Percentiles rank a stretch among this genome's conserved stretches.
Evolutionary conservation across 768 basidiomycete genomes (phyloP).

Genomic region (Boletus sp.): DNA sequence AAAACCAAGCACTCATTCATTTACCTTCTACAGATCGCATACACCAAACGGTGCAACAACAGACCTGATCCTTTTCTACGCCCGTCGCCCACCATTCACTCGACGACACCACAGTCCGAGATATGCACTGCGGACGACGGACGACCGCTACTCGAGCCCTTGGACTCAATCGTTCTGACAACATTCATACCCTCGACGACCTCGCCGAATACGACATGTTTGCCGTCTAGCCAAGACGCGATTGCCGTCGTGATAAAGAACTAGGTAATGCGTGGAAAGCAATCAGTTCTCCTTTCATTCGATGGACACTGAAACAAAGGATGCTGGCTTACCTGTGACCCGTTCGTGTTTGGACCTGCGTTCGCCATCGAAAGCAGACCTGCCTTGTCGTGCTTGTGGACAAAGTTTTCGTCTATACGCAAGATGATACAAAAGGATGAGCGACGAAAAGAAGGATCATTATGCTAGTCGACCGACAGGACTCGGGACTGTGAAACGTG

Average conservation of each 20-base stretch:
- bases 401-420: constrained; percentile 65
- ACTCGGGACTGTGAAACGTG: too few relatives aligned
- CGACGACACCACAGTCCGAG: constrained; percentile 48
- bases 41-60: neutral
- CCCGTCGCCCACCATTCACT: constrained; percentile 11
- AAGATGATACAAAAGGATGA: neutral
- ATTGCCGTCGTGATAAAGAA: constrained; percentile 76
- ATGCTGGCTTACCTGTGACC: constrained; percentile 55
- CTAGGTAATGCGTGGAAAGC: constrained; percentile 24
- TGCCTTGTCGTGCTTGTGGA: constrained; percentile 55
- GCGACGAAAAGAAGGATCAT: neutral
- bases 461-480: neutral
- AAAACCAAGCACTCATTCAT: constrained; percentile 5
- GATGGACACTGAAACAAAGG: neutral
- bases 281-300: neutral
- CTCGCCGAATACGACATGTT: constrained; percentile 47
- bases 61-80: neutral
- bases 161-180: constrained; percentile 39
- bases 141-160: constrained; percentile 26
- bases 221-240: constrained; percentile 57
- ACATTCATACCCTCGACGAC: constrained; percentile 43
- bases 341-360: constrained; percentile 77
- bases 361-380: constrained; percentile 85
- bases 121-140: constrained; percentile 48
- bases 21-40: constrained; percentile 1